Evolutionary conservation across 495 filamentous ascomycete genomes (phyloP).

Genomic region (Penicillium nucicola): DNA sequence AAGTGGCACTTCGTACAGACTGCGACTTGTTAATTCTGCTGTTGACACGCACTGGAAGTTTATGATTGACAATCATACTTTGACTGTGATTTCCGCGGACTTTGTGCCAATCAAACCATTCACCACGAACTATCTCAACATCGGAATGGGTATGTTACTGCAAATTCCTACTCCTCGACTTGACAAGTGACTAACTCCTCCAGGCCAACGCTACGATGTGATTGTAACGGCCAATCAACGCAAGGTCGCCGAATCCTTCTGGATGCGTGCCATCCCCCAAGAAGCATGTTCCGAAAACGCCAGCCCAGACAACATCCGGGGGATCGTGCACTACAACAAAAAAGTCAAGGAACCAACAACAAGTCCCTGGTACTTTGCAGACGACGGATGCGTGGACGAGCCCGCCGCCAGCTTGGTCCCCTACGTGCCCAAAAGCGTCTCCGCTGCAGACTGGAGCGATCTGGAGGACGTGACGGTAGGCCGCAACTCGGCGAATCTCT

Average conservation of each 20-base stretch:
- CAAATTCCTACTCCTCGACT: conserved; percentile 19
- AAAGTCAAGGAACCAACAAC: conserved; percentile 15
- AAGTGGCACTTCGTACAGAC: conserved; percentile 42
- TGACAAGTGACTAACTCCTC: background rate
- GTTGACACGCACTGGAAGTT: conserved; percentile 48
- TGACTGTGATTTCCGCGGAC: conserved; percentile 47
- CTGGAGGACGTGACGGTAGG: conserved; percentile 9
- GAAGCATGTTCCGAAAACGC: conserved; percentile 39
- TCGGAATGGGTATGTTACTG: conserved; percentile 54
- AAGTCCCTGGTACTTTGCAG: conserved; percentile 1
- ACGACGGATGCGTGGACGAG: conserved; percentile 10
- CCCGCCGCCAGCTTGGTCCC: conserved; percentile 8
- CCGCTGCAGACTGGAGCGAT: conserved; percentile 10
- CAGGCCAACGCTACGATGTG: conserved; percentile 66
- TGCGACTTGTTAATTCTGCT: conserved; percentile 47
- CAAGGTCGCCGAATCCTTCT: conserved; percentile 49
- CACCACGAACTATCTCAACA: conserved; percentile 38
- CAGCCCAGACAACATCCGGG: conserved; percentile 47
- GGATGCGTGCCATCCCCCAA: conserved; percentile 60
- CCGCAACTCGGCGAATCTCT: conserved; percentile 10
- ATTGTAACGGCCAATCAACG: conserved; percentile 58
- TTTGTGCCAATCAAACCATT: conserved; percentile 50
- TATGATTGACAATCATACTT: conserved; percentile 44
- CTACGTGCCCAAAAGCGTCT: conserved; percentile 7
- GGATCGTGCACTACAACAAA: conserved; percentile 55